These are phyloP conservation scores for Paecilomyces niveus DNA, from an alignment of 2,329 filamentous ascomycete species.

Conservation along the genomic window DNA sequence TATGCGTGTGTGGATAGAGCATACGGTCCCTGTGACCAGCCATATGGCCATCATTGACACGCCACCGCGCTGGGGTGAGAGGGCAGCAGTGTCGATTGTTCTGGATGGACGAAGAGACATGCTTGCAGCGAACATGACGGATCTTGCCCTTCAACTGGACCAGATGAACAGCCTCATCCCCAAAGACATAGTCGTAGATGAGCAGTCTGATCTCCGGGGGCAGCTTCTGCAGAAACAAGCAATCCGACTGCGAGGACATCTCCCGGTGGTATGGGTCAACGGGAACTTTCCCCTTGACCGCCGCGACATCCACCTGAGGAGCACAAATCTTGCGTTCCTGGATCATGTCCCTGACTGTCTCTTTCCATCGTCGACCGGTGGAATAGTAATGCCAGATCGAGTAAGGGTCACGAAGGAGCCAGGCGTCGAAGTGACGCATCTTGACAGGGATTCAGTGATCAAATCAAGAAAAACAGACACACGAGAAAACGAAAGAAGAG, in stretches of 20 bases:
- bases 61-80: conserved; percentile 24
- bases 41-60: conserved; percentile 13
- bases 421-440: conserved; percentile 34
- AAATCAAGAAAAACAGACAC: background rate
- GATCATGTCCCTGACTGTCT: conserved; percentile 28
- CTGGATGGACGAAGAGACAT: conserved; percentile 15
- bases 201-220: conserved; percentile 32
- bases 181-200: conserved; percentile 31
- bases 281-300: background rate
- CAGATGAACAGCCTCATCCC: conserved; percentile 25
- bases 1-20: conserved; percentile 29
- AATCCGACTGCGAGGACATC: conserved; percentile 13
- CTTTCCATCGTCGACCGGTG: conserved; percentile 28
- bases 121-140: conserved; percentile 25
- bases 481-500: conserved; percentile 1
- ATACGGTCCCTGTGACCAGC: conserved; percentile 13
- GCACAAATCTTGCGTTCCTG: conserved; percentile 28
- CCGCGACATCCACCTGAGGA: conserved; percentile 8
- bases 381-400: conserved; percentile 33
- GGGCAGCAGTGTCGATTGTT: conserved; percentile 28
- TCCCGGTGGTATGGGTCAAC: conserved; percentile 11
- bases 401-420: conserved; percentile 32
- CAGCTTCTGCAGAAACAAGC: conserved; percentile 18
- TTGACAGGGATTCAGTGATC: background rate
- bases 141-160: conserved; percentile 29